Conservation (phyloP, 2,329 filamentous ascomycete genomes). For the Didymosphaeria variabile region DNA sequence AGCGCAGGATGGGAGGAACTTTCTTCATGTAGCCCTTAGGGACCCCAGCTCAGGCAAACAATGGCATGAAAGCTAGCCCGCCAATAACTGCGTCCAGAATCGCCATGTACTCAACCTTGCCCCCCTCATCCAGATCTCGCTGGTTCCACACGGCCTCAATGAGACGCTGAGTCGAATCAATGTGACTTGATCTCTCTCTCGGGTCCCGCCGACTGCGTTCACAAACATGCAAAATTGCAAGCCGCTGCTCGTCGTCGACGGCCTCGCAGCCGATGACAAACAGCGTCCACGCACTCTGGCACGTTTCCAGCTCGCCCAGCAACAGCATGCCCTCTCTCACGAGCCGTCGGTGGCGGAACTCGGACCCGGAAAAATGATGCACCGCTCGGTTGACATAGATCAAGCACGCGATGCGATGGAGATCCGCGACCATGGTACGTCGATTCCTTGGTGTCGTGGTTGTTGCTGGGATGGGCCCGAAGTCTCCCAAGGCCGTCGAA, state of each 20-base stretch:
- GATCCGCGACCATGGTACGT: conserved; percentile 22
- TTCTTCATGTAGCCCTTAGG: background rate
- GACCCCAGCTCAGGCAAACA: conserved; percentile 20
- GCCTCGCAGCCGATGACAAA: conserved; percentile 24
- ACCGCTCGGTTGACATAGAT: conserved; percentile 24
- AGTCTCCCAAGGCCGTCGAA: conserved; percentile 18
- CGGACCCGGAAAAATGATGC: conserved; percentile 20
- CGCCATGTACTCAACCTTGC: conserved; percentile 22
- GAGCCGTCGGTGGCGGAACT: conserved; percentile 23
- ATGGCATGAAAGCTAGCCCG: conserved; percentile 23
- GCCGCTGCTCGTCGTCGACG: conserved; percentile 22
- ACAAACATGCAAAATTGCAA: conserved; percentile 23
- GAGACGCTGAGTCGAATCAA: conserved; percentile 23
- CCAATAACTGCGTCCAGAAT: conserved; percentile 24
- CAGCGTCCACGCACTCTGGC: conserved; percentile 25
- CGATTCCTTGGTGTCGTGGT: conserved; percentile 18
- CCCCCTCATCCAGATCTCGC: conserved; percentile 22
- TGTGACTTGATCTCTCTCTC: conserved; percentile 23
- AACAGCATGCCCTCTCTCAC: conserved; percentile 25
- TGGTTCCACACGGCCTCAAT: conserved; percentile 26
- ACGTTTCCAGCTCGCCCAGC: conserved; percentile 22
- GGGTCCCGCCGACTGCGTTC: conserved; percentile 22
- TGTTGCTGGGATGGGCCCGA: conserved; percentile 18
- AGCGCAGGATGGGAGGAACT: background rate
- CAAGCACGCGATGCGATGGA: conserved; percentile 24